A percentile compares a stretch with the other conserved stretches of the same genome.
Evolutionary conservation across 108 stramenopile species (phyloP).

Genomic region (Nannochloropsis granulata): DNA sequence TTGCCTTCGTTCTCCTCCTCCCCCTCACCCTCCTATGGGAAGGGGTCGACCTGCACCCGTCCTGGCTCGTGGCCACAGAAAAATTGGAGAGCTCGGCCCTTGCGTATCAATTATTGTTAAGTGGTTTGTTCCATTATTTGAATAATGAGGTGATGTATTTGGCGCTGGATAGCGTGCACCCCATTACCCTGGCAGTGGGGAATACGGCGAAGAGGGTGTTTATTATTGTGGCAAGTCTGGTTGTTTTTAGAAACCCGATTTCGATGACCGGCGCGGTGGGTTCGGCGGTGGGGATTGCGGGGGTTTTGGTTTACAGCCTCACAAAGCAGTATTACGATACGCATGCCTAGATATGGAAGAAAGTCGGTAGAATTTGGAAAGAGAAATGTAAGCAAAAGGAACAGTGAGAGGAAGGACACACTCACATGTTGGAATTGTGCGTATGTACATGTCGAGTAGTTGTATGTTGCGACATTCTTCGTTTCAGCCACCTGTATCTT

Average conservation of each 20-base stretch:
- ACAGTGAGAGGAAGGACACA: too few relatives aligned
- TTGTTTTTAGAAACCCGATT: conserved; percentile 74
- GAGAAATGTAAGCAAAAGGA: too few relatives aligned
- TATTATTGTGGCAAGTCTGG: conserved; percentile 77
- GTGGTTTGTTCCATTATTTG: conserved; percentile 71
- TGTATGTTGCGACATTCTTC: too few relatives aligned
- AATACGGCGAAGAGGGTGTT: conserved; percentile 93
- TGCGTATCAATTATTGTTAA: background rate
- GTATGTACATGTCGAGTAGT: too few relatives aligned
- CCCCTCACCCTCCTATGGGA: conserved; percentile 56
- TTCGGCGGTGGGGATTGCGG: background rate
- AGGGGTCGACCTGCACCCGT: conserved; percentile 33
- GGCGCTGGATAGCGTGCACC: conserved; percentile 67
- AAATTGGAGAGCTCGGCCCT: background rate
- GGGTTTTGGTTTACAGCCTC: background rate
- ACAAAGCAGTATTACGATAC: background rate
- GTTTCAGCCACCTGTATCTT: too few relatives aligned
- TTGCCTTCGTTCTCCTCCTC: conserved; percentile 53
- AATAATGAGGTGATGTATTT: conserved; percentile 94
- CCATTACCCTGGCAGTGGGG: conserved; percentile 83
- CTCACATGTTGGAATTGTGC: too few relatives aligned
- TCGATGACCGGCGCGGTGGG: conserved; percentile 32
- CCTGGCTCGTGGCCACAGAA: background rate
- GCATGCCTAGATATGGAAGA: background rate
- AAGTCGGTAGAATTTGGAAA: background rate